Evolutionary conservation across 1,139 yeast species (phyloP), one percentile per base, ranked within the genome.

Genomic region (Taphrina wiesneri): DNA sequence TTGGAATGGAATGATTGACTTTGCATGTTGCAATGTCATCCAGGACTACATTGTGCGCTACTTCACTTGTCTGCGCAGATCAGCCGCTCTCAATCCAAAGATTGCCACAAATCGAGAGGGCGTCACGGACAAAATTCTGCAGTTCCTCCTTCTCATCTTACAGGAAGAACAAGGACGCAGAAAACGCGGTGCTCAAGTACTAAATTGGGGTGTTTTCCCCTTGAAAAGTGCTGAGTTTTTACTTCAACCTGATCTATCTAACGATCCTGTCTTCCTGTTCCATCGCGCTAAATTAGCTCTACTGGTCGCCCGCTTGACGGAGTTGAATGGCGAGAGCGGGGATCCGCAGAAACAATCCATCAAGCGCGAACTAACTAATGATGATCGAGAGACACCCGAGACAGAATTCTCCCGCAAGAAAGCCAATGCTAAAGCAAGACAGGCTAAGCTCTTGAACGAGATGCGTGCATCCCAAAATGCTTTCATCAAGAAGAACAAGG

Each of bases 381-480:
- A 66, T 34, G 68, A 60, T 17, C 43, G 28, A 2, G 32, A n/a
- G 43, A 15, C 46, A 15, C 47, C 51, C n/a, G 64, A 49, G 11
- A 43, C 74, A 9, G 82, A 67, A 45, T 75, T 79, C 45, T 90
- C 84, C 61, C 81, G 83, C 45, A 87, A 86, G 74, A 88, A 85
- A 76, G 79, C 85, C 61, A 72, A 84, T 32, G 98, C 97, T 0
- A 82, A 85, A 71, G 86, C 83, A 67, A 83, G 96, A 70, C 90
- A 87, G 72, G 84, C 83, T 7, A 88, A 85, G 72, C 81, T 92
- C 54, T 76, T 92, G 82, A 90, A 86, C 1, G 90, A 87, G 70
- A 85, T 93, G 76, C 86, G 84, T 70, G 96, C 90, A 72, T 97
- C 91, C 73, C 78, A 82, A 17, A 82, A 80, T 76, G 92, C 92